phyloP scores from a whole-genome alignment of 345 rosid species.

The Lepidium sativum region DNA sequence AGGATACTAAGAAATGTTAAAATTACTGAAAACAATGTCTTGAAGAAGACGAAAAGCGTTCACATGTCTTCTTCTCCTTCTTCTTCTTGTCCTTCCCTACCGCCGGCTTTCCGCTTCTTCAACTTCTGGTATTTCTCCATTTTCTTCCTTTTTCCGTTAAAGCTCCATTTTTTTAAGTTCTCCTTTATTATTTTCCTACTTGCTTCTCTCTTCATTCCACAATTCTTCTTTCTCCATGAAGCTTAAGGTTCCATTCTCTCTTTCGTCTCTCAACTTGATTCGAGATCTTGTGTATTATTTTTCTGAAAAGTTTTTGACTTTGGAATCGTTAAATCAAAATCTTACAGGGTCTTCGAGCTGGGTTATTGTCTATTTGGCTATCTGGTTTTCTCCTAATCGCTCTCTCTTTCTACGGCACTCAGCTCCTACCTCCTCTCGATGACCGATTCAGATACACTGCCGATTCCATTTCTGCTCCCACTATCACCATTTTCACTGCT shows the following conservation, averaged over 20 bases:
- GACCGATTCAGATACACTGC: constrained; percentile 12
- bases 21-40: background rate
- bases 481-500: constrained; percentile 58
- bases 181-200: background rate
- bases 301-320: background rate
- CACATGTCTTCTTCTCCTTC: constrained; percentile 20
- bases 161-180: constrained; percentile 21
- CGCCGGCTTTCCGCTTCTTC: constrained; percentile 22
- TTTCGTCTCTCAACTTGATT: background rate
- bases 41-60: constrained; percentile 30
- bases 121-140: constrained; percentile 23
- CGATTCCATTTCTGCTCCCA: constrained; percentile 23
- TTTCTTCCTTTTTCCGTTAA: constrained; percentile 37
- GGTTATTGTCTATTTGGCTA: constrained; percentile 65
- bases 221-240: constrained; percentile 13
- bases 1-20: background rate
- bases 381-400: constrained; percentile 61
- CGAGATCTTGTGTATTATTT: background rate
- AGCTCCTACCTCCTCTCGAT: constrained; percentile 38
- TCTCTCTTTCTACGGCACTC: constrained; percentile 68
- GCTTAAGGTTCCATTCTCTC: constrained; percentile 29
- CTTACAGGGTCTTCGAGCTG: constrained; percentile 43
- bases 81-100: constrained; percentile 3
- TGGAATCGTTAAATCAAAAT: background rate
- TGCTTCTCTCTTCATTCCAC: background rate